Percentiles rank a stretch among this genome's conserved stretches.
phyloP scores from a whole-genome alignment of 768 basidiomycete genomes.

The Boletus pseudo-olivaceus region DNA sequence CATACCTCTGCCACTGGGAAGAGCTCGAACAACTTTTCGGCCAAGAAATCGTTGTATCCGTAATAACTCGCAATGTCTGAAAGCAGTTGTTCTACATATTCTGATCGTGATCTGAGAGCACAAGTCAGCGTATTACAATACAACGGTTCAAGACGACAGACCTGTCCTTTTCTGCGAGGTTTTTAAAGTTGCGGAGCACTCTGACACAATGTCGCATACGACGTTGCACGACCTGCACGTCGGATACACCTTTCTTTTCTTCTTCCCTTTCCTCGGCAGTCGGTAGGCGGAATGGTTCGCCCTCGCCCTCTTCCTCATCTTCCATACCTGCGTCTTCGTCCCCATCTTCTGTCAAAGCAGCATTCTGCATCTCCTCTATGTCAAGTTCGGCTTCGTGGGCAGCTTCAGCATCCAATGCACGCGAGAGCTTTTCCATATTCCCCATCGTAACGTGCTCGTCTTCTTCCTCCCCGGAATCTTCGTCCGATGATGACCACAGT shows the following conservation, averaged over 20 bases:
- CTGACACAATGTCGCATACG: slow-evolving; percentile 77
- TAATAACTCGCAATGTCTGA: slow-evolving; percentile 93
- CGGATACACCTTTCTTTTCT: slow-evolving; percentile 66
- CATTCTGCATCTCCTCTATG: slow-evolving; percentile 59
- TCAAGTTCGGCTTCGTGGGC: slow-evolving; percentile 68
- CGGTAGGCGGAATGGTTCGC: slow-evolving; percentile 57
- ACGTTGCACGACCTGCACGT: slow-evolving; percentile 71
- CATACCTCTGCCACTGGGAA: slow-evolving; percentile 89
- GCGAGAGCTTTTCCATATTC: slow-evolving; percentile 81
- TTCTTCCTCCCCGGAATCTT: slow-evolving; percentile 46
- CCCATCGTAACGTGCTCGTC: slow-evolving; percentile 63
- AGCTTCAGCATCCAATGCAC: slow-evolving; percentile 67
- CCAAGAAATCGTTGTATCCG: slow-evolving; percentile 94
- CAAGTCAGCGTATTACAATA: slow-evolving; percentile 4
- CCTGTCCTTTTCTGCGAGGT: slow-evolving; percentile 65
- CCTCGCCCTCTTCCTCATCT: slow-evolving; percentile 32
- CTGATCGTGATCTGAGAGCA: slow-evolving; percentile 69
- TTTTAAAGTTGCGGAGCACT: slow-evolving; percentile 69
- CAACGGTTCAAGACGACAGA: slow-evolving; percentile 7
- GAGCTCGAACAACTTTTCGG: slow-evolving; percentile 90
- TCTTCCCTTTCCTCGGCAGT: slow-evolving; percentile 69
- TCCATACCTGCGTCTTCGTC: slow-evolving; percentile 43
- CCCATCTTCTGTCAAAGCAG: slow-evolving; percentile 46
- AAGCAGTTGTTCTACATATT: slow-evolving; percentile 85
- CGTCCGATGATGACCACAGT: slow-evolving; percentile 39